Percentiles rank a stretch among this genome's conserved stretches.
These are phyloP conservation scores for Globisporangium sylvaticum DNA, from an alignment of 352 stramenopile species.

Conservation along the genomic window DNA sequence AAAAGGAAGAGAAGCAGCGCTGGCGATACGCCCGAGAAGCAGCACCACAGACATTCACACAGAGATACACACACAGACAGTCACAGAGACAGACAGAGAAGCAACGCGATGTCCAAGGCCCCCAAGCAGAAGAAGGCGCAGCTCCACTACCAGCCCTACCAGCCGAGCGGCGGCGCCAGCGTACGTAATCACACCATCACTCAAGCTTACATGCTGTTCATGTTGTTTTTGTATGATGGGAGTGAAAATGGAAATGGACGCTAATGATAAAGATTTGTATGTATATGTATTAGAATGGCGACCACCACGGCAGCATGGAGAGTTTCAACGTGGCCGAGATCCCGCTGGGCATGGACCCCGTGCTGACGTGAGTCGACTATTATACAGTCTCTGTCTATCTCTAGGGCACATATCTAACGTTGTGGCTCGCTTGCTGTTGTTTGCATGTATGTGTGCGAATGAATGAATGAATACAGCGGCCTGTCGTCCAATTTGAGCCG, in stretches of 20 bases:
- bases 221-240: neutral
- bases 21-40: neutral
- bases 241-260: neutral
- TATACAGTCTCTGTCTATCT: too few relatives aligned
- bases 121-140: slow-evolving; percentile 71
- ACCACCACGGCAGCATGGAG: slow-evolving; percentile 33
- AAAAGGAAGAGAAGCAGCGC: neutral
- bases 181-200: slow-evolving; percentile 21
- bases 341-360: slow-evolving; percentile 57
- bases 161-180: slow-evolving; percentile 23
- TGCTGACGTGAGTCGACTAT: slow-evolving; percentile 48
- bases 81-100: neutral
- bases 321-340: slow-evolving; percentile 44
- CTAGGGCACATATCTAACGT: neutral
- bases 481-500: slow-evolving; percentile 78
- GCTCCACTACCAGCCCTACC: slow-evolving; percentile 81
- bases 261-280: neutral
- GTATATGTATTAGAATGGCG: slow-evolving; percentile 17
- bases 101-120: slow-evolving; percentile 61
- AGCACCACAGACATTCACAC: neutral
- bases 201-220: neutral
- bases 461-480: slow-evolving; percentile 29
- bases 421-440: neutral
- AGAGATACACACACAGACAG: neutral
- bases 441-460: neutral